Percentiles rank a stretch among this genome's conserved stretches.
These are phyloP conservation scores for Aspergillus pseudoterreus DNA, from an alignment of 2,329 filamentous ascomycete genomes.

Conservation along the genomic window DNA sequence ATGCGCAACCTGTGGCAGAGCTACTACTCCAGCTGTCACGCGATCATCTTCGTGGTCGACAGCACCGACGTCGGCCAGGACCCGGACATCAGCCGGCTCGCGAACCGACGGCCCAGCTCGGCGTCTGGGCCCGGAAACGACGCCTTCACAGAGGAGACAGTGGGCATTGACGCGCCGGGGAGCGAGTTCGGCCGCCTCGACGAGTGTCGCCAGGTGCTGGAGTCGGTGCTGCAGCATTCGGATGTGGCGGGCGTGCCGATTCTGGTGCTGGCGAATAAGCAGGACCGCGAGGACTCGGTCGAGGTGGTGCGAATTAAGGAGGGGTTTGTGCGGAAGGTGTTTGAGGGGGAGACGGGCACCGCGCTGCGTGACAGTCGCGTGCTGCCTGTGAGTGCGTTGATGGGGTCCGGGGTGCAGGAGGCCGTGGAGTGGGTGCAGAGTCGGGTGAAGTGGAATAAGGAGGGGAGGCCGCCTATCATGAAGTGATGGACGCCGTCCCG, in stretches of 20 bases:
- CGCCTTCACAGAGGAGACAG: constrained; percentile 31
- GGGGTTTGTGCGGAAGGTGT: constrained; percentile 88
- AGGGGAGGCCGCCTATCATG: constrained; percentile 88
- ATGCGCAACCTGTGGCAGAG: constrained; percentile 90
- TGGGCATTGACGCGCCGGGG: constrained; percentile 33
- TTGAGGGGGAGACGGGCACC: constrained; percentile 85
- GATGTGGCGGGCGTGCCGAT: constrained; percentile 90
- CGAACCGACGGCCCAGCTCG: constrained; percentile 24
- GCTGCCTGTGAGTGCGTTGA: constrained; percentile 86
- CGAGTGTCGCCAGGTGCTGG: constrained; percentile 84
- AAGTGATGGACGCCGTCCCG: constrained; percentile 52
- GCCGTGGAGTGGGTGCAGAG: constrained; percentile 96
- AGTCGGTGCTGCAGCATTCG: constrained; percentile 81
- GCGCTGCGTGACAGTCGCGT: constrained; percentile 88
- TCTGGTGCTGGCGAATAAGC: constrained; percentile 92
- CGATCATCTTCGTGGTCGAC: constrained; percentile 97
- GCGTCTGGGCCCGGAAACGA: constrained; percentile 18
- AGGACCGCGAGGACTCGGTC: constrained; percentile 94
- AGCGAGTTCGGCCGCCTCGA: constrained; percentile 59
- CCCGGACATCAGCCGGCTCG: constrained; percentile 61
- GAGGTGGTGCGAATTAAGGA: constrained; percentile 98
- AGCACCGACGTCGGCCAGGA: constrained; percentile 83
- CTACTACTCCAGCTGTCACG: constrained; percentile 91
- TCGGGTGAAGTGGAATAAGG: constrained; percentile 94
- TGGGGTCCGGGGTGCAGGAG: constrained; percentile 75